Percentiles rank a stretch among this genome's conserved stretches.
Evolutionary conservation across 805 yeast genomes (phyloP).

Genomic region (Schwanniomyces yamadae): DNA sequence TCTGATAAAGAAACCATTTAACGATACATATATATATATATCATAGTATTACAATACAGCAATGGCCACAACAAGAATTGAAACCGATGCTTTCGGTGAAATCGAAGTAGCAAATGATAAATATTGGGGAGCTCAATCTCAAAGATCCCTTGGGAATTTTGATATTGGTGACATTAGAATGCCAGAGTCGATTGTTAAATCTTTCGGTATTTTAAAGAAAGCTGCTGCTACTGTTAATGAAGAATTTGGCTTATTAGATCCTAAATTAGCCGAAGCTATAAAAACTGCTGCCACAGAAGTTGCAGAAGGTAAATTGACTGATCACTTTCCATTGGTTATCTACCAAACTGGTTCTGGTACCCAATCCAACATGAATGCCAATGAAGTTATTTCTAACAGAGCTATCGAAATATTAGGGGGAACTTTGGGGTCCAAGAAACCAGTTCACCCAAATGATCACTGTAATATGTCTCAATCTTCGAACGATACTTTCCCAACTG

Average conservation of each 20-base stretch:
- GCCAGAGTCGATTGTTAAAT: constrained; percentile 35
- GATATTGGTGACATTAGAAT: constrained; percentile 37
- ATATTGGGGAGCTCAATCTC: constrained; percentile 42
- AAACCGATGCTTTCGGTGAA: constrained; percentile 40
- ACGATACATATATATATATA: no score
- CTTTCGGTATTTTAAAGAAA: constrained; percentile 38
- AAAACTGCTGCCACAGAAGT: constrained; percentile 38
- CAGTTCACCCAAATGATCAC: constrained; percentile 42
- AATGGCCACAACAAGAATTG: constrained; percentile 20
- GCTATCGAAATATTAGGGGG: constrained; percentile 42
- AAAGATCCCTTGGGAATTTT: constrained; percentile 37
- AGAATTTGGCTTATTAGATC: constrained; percentile 31
- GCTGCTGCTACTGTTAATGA: constrained; percentile 40
- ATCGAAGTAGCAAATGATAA: constrained; percentile 32
- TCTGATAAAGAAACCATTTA: no score
- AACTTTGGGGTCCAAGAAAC: constrained; percentile 34
- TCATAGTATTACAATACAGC: background rate
- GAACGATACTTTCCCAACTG: constrained; percentile 42
- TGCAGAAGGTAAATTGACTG: constrained; percentile 37
- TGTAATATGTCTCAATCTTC: constrained; percentile 40
- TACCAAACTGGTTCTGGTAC: constrained; percentile 43
- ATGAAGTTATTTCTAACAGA: constrained; percentile 38
- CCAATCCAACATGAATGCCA: constrained; percentile 41
- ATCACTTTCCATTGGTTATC: constrained; percentile 41
- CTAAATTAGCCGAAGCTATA: constrained; percentile 31